These are phyloP conservation scores for Bipolaris gigantea DNA, from an alignment of 2,329 filamentous ascomycete genomes.

Conservation along the genomic window DNA sequence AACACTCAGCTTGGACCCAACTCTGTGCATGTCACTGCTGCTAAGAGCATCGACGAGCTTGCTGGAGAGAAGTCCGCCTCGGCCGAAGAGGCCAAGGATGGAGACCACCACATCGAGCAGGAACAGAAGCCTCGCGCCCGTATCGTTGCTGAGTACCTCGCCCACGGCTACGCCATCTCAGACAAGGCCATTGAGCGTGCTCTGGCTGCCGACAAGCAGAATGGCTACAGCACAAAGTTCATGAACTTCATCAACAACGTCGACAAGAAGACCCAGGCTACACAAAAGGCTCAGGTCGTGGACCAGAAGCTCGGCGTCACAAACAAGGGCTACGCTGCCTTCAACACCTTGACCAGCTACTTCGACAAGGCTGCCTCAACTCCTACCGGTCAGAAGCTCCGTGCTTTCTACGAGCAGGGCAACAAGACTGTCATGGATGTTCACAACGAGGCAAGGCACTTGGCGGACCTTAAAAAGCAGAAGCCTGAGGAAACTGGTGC, in stretches of 20 bases:
- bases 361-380: slow-evolving; percentile 91
- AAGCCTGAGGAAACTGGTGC: slow-evolving; percentile 44
- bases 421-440: slow-evolving; percentile 93
- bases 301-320: slow-evolving; percentile 84
- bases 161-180: slow-evolving; percentile 86
- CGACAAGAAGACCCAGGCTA: slow-evolving; percentile 83
- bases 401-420: slow-evolving; percentile 81
- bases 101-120: slow-evolving; percentile 75
- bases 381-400: slow-evolving; percentile 84
- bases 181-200: slow-evolving; percentile 77
- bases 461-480: slow-evolving; percentile 80
- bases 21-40: slow-evolving; percentile 76
- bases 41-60: slow-evolving; percentile 66
- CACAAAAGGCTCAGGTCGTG: slow-evolving; percentile 79
- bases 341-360: slow-evolving; percentile 76
- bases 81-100: slow-evolving; percentile 53
- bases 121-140: slow-evolving; percentile 96
- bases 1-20: slow-evolving; percentile 86
- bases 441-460: slow-evolving; percentile 82
- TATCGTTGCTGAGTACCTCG: slow-evolving; percentile 94
- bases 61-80: slow-evolving; percentile 62
- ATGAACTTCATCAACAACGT: slow-evolving; percentile 73
- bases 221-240: slow-evolving; percentile 83
- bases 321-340: slow-evolving; percentile 68
- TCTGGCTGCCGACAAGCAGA: slow-evolving; percentile 85